A percentile compares a stretch with the other conserved stretches of the same genome.
Evolutionary conservation across 2,329 filamentous ascomycete species (phyloP).

Genomic region (Zopfia rhizophila): DNA sequence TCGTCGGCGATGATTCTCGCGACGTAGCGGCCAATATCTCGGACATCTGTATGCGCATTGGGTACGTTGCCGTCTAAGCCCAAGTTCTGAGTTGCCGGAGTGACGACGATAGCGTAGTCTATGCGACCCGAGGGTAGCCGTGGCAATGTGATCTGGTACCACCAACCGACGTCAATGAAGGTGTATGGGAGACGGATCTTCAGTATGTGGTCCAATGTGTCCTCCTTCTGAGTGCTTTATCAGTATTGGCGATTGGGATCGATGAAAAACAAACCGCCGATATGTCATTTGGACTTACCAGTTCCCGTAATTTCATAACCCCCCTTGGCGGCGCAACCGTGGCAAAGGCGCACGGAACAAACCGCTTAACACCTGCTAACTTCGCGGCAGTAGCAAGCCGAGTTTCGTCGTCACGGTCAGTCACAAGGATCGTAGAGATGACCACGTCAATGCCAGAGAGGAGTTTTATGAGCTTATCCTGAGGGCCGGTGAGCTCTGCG

Average conservation of each 20-base stretch:
- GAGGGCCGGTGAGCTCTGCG: slow-evolving; percentile 56
- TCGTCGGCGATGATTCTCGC: slow-evolving; percentile 63
- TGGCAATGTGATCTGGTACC: slow-evolving; percentile 63
- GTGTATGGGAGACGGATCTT: slow-evolving; percentile 64
- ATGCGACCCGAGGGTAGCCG: slow-evolving; percentile 57
- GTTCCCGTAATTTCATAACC: slow-evolving; percentile 55
- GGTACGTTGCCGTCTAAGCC: slow-evolving; percentile 59
- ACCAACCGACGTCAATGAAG: slow-evolving; percentile 68
- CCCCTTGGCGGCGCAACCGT: slow-evolving; percentile 57
- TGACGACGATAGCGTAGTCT: slow-evolving; percentile 55
- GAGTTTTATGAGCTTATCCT: slow-evolving; percentile 55
- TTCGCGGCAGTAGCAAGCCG: slow-evolving; percentile 39
- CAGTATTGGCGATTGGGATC: slow-evolving; percentile 13
- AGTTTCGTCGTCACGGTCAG: slow-evolving; percentile 30
- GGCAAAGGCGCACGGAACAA: slow-evolving; percentile 40
- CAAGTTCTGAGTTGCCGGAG: slow-evolving; percentile 32
- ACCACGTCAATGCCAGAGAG: slow-evolving; percentile 52
- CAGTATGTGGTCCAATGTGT: slow-evolving; percentile 61
- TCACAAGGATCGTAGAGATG: slow-evolving; percentile 37
- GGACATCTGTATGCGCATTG: slow-evolving; percentile 59
- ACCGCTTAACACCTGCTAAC: slow-evolving; percentile 42
- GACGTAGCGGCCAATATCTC: slow-evolving; percentile 65
- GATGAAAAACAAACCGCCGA: no score
- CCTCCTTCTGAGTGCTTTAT: slow-evolving; percentile 57
- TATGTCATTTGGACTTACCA: no score